Conservation (phyloP, 306 rosid species). For the Alnus glutinosa region DNA sequence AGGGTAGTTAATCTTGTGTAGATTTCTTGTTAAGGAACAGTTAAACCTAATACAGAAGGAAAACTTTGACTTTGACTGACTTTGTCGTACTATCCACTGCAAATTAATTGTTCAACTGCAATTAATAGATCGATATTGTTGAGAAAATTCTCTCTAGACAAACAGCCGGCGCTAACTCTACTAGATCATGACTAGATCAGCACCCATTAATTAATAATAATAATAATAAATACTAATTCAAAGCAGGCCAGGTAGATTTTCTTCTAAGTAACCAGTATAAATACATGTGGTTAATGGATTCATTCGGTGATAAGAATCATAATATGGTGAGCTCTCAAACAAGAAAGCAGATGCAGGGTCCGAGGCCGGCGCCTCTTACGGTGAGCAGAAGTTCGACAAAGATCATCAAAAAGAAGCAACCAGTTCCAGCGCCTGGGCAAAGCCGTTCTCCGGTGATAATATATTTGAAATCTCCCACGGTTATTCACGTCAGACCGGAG, state of each 20-base stretch:
- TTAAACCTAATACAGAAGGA: neutral
- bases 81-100: neutral
- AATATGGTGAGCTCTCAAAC: neutral
- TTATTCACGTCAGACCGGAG: conserved; percentile 44
- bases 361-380: conserved; percentile 38
- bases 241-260: neutral
- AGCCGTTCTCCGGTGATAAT: conserved; percentile 30
- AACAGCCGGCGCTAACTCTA: neutral
- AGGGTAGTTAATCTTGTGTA: neutral
- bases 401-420: conserved; percentile 23
- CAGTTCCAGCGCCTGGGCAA: neutral
- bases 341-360: conserved; percentile 33
- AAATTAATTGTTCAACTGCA: neutral
- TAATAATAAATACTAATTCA: neutral
- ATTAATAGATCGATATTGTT: too few relatives aligned
- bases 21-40: neutral
- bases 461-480: conserved; percentile 41
- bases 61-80: conserved; percentile 3
- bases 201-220: too few relatives aligned
- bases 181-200: neutral
- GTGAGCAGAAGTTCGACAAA: conserved; percentile 16
- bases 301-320: neutral
- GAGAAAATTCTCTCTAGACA: neutral
- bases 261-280: too few relatives aligned
- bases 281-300: neutral